Evolutionary conservation across 208 protist species (phyloP), one percentile per base, ranked within the genome.

Genomic region (Porcisia deanei): DNA sequence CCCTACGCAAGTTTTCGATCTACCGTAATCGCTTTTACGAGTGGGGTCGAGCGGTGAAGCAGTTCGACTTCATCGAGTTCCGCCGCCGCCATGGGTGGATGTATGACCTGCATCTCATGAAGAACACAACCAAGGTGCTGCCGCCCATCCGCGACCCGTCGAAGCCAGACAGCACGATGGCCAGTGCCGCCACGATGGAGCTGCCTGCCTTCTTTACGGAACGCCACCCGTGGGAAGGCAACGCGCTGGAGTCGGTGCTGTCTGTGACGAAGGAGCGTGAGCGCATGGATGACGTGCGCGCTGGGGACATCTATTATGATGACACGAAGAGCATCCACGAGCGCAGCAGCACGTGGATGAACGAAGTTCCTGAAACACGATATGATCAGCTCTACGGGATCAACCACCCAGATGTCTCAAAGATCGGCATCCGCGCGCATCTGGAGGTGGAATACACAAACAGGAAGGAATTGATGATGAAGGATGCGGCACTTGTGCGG

Each of bases 31-130:
- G 91, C 64, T 95, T 92, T 86, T 97, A 97, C 79, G 91, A 95
- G 67, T 97, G 93, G 93, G 93, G 93, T 3, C 89, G 93, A 16
- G 93, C 93, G 41, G 91, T 95, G 75, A 95, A 97, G 80, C 93
- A 95, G 87, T 97, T 97, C 43, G 88, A 93, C 84, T 97, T 97
- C 75, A 94, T 95, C 67, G 89, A 97, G 80, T 97, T 97, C 82
- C 89, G 93, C 55, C 89, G 91, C 71, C 91, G 91, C 53, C 78
- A 95, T 59, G 93, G 93, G n/a, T 97, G 93, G 91, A 83, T 97
- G 85, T 95, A 95, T 74, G 93, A 97, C 79, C 49, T 97, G 43
- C 86, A 95, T 61, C 66, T 92, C 18, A 95, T 97, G 90, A 92
- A 92, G 79, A 87, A 85, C 81, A 93, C 90, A 30, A 93, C 85